Conservation (phyloP, 192 early-diverging fungal genomes). For the Backusella westeae region DNA sequence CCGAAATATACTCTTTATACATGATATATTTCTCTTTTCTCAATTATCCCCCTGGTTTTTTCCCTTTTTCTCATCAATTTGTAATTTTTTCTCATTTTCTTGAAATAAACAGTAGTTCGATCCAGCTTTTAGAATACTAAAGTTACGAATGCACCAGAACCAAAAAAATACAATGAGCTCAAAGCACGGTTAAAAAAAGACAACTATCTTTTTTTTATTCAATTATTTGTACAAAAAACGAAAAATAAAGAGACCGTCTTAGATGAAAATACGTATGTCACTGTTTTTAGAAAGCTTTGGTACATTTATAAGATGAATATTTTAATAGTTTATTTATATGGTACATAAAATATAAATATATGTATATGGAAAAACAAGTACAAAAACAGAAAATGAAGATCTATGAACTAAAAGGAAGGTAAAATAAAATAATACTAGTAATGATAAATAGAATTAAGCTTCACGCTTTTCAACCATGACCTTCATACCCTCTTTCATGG, state of each 20-base stretch:
- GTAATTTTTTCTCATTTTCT: too few species aligned
- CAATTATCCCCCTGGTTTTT: too few species aligned
- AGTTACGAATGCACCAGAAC: too few species aligned
- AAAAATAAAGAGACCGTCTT: too few species aligned
- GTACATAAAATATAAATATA: neutral
- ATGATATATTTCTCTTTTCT: too few species aligned
- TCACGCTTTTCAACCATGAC: constrained; percentile 30
- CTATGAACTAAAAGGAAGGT: neutral
- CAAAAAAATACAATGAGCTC: too few species aligned
- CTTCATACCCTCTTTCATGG: constrained; percentile 33
- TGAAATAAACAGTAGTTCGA: too few species aligned
- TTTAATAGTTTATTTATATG: neutral
- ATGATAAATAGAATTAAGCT: neutral
- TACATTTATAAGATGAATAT: neutral
- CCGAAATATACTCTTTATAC: too few species aligned
- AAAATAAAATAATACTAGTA: neutral
- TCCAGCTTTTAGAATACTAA: too few species aligned
- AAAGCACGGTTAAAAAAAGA: too few species aligned
- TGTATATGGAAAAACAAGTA: neutral
- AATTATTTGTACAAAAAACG: neutral
- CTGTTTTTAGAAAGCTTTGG: neutral
- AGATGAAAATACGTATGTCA: neutral
- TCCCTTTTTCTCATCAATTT: too few species aligned
- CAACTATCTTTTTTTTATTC: too few species aligned
- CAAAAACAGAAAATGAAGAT: neutral